Percentiles rank a stretch among this genome's conserved stretches.
These are phyloP conservation scores for Vitis hybrid DNA, from an alignment of 177 flowering plant genomes.

Conservation along the genomic window DNA sequence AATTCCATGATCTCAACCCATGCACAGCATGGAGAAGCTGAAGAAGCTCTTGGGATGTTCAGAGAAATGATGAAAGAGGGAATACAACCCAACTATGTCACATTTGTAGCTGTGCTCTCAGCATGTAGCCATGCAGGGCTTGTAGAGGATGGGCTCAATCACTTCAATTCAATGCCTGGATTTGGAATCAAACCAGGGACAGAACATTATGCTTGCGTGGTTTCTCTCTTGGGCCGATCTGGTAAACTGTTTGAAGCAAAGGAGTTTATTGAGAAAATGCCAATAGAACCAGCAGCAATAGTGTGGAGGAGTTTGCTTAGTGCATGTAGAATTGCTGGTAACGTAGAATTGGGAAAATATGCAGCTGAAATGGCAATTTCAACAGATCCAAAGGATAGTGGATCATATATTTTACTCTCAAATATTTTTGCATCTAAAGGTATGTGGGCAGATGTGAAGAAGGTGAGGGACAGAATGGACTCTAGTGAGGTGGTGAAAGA, in stretches of 20 bases:
- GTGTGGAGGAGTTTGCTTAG: slow-evolving; percentile 80
- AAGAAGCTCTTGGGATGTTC: slow-evolving; percentile 54
- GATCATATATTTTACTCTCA: slow-evolving; percentile 69
- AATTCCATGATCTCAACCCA: slow-evolving; percentile 71
- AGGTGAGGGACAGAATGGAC: slow-evolving; percentile 68
- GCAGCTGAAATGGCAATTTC: slow-evolving; percentile 82
- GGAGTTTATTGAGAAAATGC: slow-evolving; percentile 66
- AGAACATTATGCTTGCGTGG: slow-evolving; percentile 74
- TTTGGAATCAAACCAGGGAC: slow-evolving; percentile 64
- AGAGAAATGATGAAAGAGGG: slow-evolving; percentile 45
- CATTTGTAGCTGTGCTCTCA: slow-evolving; percentile 72
- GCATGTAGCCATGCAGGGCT: slow-evolving; percentile 81
- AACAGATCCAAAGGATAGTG: slow-evolving; percentile 64
- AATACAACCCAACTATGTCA: slow-evolving; percentile 63
- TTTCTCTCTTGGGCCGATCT: slow-evolving; percentile 70
- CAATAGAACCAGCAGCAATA: slow-evolving; percentile 56
- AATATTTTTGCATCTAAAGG: slow-evolving; percentile 72
- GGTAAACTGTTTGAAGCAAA: slow-evolving; percentile 60
- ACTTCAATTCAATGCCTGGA: slow-evolving; percentile 52
- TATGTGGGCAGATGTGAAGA: slow-evolving; percentile 73
- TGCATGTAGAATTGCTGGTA: slow-evolving; percentile 53
- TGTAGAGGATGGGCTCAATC: slow-evolving; percentile 52
- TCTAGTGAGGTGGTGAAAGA: slow-evolving; percentile 61
- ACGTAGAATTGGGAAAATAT: slow-evolving; percentile 54
- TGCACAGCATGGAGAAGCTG: slow-evolving; percentile 75